Base-by-base conservation (phyloP, 495 filamentous ascomycete genomes). In the Apiosordaria backusii region DNA sequence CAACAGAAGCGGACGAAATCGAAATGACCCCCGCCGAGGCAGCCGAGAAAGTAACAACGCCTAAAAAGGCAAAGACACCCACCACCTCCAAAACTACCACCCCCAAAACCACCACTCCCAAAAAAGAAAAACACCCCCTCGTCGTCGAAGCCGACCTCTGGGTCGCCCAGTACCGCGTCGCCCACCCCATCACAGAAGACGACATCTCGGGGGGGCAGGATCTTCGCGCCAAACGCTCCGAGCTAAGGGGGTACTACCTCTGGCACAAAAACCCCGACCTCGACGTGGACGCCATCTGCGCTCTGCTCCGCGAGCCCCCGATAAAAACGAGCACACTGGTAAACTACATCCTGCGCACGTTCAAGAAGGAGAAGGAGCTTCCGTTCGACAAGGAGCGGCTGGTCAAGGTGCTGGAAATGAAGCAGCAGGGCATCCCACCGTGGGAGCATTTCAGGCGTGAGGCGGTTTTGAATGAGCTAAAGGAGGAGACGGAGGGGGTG, bases 181-280 rank as follows among this genome's bases (percentile, higher is more conserved):
- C 70, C 4, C 70, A 73, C 40, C 72, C 74, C 15, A 54, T 63
- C n/a, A 21, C 45, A 4, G 69, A 52, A 22, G 10, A 13, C 35
- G 4, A 7, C 35, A 45, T 2, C 35, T n/a, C n/a, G n/a, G n/a
- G 16, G 9, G 7, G 9, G 9, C 35, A 45, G 2, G 6, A 13
- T 15, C 6, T 7, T 45, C 35, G 16, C 16, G 71, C 76, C 6
- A 50, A 65, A 6, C 64, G 64, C 0, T 26, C 80, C 1, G 68
- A 78, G n/a, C 80, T 90, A 16, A 82, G 86, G 21, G 82, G 86
- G 1, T 90, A 89, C 67, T 79, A 82, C 63, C 74, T 90, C 58
- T 91, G 88, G 88, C 75, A 86, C 67, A 57, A 72, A 4, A 78
- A 84, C 62, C 75, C 75, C 10, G 72, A 72, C 16, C 75, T 87